These are phyloP conservation scores for Epichloe aotearoae DNA, from an alignment of 2,329 filamentous ascomycete genomes.

Conservation along the genomic window DNA sequence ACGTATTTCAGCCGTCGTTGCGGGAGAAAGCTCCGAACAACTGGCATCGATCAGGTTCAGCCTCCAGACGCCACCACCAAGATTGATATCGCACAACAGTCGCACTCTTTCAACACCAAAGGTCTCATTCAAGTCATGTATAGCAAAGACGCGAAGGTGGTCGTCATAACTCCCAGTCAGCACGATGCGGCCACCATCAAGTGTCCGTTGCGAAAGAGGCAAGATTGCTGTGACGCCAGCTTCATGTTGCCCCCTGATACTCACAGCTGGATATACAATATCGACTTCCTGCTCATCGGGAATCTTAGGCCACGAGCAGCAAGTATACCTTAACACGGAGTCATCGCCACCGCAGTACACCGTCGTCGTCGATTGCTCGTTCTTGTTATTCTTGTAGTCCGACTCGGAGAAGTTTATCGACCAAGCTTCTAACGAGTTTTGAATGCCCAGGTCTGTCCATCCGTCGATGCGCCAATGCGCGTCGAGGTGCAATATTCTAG, in stretches of 20 bases:
- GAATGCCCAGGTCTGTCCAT: conserved; percentile 26
- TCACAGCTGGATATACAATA: conserved; percentile 10
- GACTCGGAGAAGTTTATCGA: conserved; percentile 45
- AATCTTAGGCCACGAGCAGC: conserved; percentile 15
- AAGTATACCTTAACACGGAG: conserved; percentile 40
- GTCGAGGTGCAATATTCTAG: conserved; percentile 40
- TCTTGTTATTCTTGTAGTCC: conserved; percentile 2
- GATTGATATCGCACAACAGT: conserved; percentile 48
- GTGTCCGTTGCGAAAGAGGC: conserved; percentile 38
- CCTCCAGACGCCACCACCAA: conserved; percentile 81
- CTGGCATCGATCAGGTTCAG: conserved; percentile 46
- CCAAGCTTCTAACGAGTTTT: conserved; percentile 59
- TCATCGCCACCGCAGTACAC: conserved; percentile 68
- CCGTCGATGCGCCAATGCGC: conserved; percentile 25
- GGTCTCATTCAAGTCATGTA: conserved; percentile 27
- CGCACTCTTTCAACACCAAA: conserved; percentile 30
- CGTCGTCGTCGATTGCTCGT: conserved; percentile 18
- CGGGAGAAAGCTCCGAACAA: conserved; percentile 7
- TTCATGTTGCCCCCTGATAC: conserved; percentile 42
- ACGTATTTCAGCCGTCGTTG: conserved; percentile 20
- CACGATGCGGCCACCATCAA: conserved; percentile 41
- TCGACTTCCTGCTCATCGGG: conserved; percentile 6
- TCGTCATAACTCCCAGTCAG: conserved; percentile 92
- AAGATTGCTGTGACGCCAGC: conserved; percentile 83
- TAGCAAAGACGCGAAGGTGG: conserved; percentile 52